Conservation (phyloP, 2,329 filamentous ascomycete species). For the Monilinia fructicola region DNA sequence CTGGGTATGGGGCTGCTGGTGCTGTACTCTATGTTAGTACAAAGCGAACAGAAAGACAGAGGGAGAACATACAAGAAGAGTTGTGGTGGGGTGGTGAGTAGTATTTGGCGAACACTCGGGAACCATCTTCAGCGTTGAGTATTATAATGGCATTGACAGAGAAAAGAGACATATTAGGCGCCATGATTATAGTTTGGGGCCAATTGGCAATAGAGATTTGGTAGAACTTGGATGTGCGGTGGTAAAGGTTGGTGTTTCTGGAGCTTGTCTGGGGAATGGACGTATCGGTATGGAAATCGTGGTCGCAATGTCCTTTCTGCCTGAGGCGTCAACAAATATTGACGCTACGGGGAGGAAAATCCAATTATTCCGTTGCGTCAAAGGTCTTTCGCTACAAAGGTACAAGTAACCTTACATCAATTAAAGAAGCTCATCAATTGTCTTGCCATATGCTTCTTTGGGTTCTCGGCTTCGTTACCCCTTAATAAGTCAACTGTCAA, state of each 20-base stretch:
- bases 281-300: conserved; percentile 23
- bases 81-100: conserved; percentile 67
- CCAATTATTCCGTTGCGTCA: background rate
- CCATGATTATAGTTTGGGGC: conserved; percentile 52
- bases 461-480: too few relatives aligned
- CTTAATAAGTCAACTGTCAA: background rate
- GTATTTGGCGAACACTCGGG: conserved; percentile 92
- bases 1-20: conserved; percentile 73
- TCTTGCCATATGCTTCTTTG: background rate
- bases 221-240: background rate
- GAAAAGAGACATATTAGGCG: conserved; percentile 72
- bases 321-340: background rate
- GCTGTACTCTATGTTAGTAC: conserved; percentile 5
- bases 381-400: background rate
- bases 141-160: conserved; percentile 76
- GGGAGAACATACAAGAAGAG: conserved; percentile 32
- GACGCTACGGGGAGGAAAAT: background rate
- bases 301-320: conserved; percentile 18
- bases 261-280: conserved; percentile 13
- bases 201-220: background rate
- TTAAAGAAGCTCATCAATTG: background rate
- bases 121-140: conserved; percentile 82
- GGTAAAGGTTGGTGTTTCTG: background rate
- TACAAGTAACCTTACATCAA: background rate
- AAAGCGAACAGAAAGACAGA: conserved; percentile 51